A percentile compares a stretch with the other conserved stretches of the same genome.
Conservation (phyloP, 2,329 filamentous ascomycete genomes). For the Penicillium crustosum region DNA sequence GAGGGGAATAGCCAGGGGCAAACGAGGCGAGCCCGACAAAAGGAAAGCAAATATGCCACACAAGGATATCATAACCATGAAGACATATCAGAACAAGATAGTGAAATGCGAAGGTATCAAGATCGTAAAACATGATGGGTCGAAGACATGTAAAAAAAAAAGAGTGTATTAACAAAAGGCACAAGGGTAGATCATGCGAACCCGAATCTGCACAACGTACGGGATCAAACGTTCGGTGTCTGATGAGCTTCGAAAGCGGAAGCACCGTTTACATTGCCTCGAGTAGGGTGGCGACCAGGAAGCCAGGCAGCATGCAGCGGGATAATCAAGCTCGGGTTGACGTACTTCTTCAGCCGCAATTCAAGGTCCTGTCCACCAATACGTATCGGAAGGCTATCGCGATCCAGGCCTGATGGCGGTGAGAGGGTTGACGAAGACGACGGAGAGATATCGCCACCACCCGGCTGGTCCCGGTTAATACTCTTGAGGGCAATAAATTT, state of each 20-base stretch:
- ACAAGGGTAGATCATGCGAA: not conserved
- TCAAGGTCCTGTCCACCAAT: conserved; percentile 43
- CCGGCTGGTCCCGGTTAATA: conserved; percentile 65
- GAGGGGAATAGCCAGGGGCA: not conserved
- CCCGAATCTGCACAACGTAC: not conserved
- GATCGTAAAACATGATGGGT: conserved; percentile 23
- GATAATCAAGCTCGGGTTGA: conserved; percentile 48
- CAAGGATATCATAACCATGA: conserved; percentile 6
- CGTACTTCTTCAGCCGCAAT: conserved; percentile 45
- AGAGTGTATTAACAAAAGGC: not conserved
- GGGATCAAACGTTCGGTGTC: conserved; percentile 13
- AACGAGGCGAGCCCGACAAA: not conserved
- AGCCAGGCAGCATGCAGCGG: conserved; percentile 49
- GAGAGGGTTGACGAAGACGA: conserved; percentile 41
- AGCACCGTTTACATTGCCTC: conserved; percentile 22
- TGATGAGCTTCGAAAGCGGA: conserved; percentile 19
- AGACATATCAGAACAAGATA: conserved; percentile 1
- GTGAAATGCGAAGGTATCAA: conserved; percentile 21
- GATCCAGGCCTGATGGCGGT: conserved; percentile 45
- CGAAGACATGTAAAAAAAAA: not conserved
- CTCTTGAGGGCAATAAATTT: conserved; percentile 89
- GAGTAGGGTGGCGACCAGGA: conserved; percentile 28
- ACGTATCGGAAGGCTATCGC: conserved; percentile 43
- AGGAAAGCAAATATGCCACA: not conserved
- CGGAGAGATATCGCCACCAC: conserved; percentile 37